Base-by-base conservation (phyloP, 495 filamentous ascomycete genomes). In the Penicillium chermesinum region DNA sequence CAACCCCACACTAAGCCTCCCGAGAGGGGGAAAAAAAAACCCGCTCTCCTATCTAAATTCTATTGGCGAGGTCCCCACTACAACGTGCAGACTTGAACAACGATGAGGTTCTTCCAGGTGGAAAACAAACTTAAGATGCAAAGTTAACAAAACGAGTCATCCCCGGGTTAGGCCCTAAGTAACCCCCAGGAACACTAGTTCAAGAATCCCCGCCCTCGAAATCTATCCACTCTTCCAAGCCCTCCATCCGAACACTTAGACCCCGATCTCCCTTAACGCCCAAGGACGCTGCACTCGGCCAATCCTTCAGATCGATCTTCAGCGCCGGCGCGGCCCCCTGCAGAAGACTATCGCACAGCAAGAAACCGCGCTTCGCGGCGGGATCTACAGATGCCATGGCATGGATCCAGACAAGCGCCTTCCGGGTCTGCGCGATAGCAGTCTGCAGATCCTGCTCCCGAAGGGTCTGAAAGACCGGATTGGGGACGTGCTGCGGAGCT, bases 341-440 rank as follows among this genome's bases (percentile, higher is more conserved):
- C 3, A 69, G 21, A 30, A 68, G 46, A 20, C 48, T 49, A 37
- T 65, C 58, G 41, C 62, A 64, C 7, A 79, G 59, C n/a, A 64
- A 43, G 53, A 75, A 82, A 14, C 78, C 80, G 15, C 77, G 67
- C 13, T 66, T 46, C 0, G 77, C 68, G 9, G 72, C 70, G 8
- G 66, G 52, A 44, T 73, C 69, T n/a, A 69, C 60, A 10, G 49
- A 40, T 17, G 71, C 63, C 64, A 80, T 70, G 1, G 63, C 54
- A 37, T 70, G 57, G 2, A 83, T 62, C 76, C 77, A 81, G 10
- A 38, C 44, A 1, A 80, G 43, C 5, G 75, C 70, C 47, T 78
- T 81, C 41, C 72, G 75, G 1, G 74, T 62, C 34, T 71, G 62
- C 2, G 42, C 48, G 7, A 80, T 45, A 1, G 75, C 63, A 0